Evolutionary conservation across 2,329 filamentous ascomycete species (phyloP).

Genomic region (Penicillium sp.): DNA sequence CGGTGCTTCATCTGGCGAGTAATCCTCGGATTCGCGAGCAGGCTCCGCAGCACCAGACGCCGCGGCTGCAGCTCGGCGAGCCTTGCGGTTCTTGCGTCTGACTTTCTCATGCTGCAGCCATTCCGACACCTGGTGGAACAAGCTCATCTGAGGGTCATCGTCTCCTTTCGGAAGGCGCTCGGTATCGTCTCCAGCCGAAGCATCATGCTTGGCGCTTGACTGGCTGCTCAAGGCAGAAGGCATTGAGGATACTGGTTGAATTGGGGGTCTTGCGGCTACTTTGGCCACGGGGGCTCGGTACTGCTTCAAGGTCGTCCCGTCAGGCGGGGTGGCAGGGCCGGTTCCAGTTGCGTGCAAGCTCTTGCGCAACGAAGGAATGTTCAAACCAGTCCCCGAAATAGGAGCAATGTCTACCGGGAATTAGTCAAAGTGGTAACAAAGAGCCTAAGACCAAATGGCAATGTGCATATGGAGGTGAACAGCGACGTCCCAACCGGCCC

Average conservation of each 20-base stretch:
- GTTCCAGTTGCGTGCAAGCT: conserved; percentile 22
- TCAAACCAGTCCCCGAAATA: conserved; percentile 31
- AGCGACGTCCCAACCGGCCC: conserved; percentile 8
- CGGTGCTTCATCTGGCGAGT: conserved; percentile 29
- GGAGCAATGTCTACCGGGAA: conserved; percentile 29
- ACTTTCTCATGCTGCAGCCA: conserved; percentile 82
- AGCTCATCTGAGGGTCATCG: conserved; percentile 36
- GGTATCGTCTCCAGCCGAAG: conserved; percentile 27
- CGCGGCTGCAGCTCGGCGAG: conserved; percentile 44
- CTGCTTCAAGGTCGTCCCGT: conserved; percentile 31
- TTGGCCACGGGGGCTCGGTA: conserved; percentile 31
- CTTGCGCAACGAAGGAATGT: conserved; percentile 28
- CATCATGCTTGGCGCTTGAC: conserved; percentile 30
- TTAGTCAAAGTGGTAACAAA: conserved; percentile 21
- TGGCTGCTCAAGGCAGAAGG: conserved; percentile 32
- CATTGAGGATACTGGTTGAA: conserved; percentile 21
- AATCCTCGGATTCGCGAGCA: conserved; percentile 37
- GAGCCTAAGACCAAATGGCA: conserved; percentile 6
- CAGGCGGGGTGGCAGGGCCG: conserved; percentile 19
- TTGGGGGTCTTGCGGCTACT: conserved; percentile 32
- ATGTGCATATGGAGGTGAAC: conserved; percentile 10
- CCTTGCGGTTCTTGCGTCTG: conserved; percentile 62
- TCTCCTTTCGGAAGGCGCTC: conserved; percentile 29
- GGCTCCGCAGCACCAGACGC: conserved; percentile 42
- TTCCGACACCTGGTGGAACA: conserved; percentile 74